Percentiles rank a stretch among this genome's conserved stretches.
Conservation (phyloP, 2,329 filamentous ascomycete species). For the Pseudogymnoascus sp. region DNA sequence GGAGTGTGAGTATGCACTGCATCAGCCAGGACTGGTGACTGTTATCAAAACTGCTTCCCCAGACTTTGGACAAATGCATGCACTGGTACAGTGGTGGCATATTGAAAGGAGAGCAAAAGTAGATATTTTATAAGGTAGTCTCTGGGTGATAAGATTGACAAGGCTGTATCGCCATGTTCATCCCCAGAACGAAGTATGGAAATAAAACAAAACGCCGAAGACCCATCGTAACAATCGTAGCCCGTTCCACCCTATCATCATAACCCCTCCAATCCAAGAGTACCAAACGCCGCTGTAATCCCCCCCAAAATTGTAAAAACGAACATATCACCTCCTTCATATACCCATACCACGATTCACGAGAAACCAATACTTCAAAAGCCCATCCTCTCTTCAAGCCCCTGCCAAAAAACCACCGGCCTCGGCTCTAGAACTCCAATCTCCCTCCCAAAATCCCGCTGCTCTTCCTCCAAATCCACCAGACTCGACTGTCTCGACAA, state of each 20-base stretch:
- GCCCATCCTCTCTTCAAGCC: constrained; percentile 50
- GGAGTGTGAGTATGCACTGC: not conserved
- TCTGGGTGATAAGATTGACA: not conserved
- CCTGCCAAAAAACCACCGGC: constrained; percentile 54
- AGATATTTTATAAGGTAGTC: not conserved
- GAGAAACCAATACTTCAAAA: not conserved
- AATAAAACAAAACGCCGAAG: not conserved
- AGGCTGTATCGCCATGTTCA: not conserved
- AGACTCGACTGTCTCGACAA: constrained; percentile 50
- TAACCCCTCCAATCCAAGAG: not conserved
- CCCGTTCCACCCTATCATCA: not conserved
- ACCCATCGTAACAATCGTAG: not conserved
- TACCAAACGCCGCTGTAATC: not conserved
- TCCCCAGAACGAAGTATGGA: not conserved
- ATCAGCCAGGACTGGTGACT: not conserved
- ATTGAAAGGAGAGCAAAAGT: not conserved
- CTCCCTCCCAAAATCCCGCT: constrained; percentile 42
- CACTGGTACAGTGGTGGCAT: not conserved
- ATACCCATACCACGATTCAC: not conserved
- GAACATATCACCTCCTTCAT: not conserved
- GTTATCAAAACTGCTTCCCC: not conserved
- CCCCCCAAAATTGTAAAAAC: not conserved
- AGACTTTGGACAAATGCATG: not conserved
- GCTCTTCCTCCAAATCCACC: constrained; percentile 49
- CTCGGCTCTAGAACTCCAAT: constrained; percentile 52